Percentiles rank a stretch among this genome's conserved stretches.
Evolutionary conservation across 805 yeast genomes (phyloP).

Genomic region (Monosporozyma servazzii): DNA sequence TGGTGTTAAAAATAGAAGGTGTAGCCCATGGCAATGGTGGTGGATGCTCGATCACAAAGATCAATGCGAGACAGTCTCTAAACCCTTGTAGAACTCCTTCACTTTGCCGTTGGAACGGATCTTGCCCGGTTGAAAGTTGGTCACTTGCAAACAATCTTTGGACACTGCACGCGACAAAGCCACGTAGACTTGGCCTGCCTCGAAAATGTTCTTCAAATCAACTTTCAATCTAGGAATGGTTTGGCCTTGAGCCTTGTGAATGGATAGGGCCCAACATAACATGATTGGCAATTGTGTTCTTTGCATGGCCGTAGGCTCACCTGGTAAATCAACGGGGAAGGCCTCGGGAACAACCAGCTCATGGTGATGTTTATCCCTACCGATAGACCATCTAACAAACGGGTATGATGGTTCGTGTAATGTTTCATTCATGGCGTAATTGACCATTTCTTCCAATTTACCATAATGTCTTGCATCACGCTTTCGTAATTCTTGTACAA

Average conservation of each 20-base stretch:
- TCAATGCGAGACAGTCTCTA: conserved; percentile 14
- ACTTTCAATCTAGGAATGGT: conserved; percentile 63
- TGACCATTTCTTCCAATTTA: conserved; percentile 13
- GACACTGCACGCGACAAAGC: conserved; percentile 73
- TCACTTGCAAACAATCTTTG: conserved; percentile 53
- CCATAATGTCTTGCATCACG: conserved; percentile 14
- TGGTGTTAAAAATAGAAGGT: not conserved
- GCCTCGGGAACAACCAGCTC: conserved; percentile 32
- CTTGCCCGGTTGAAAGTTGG: conserved; percentile 50
- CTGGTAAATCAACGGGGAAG: conserved; percentile 33
- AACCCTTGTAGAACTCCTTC: conserved; percentile 45
- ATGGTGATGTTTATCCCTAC: conserved; percentile 19
- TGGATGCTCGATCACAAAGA: too few species aligned
- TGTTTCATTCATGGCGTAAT: conserved; percentile 14
- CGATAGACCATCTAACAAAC: conserved; percentile 28
- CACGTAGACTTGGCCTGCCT: conserved; percentile 77
- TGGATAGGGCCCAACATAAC: conserved; percentile 75
- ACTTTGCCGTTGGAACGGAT: conserved; percentile 56
- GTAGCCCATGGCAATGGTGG: too few species aligned
- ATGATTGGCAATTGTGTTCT: conserved; percentile 61
- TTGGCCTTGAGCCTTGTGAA: conserved; percentile 82
- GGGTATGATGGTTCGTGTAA: conserved; percentile 22
- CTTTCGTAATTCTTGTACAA: conserved; percentile 18
- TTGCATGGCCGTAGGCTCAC: conserved; percentile 25
- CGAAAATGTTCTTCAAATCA: conserved; percentile 57